Evolutionary conservation across 306 rosid species (phyloP).

Genomic region (Biancaea sappan): DNA sequence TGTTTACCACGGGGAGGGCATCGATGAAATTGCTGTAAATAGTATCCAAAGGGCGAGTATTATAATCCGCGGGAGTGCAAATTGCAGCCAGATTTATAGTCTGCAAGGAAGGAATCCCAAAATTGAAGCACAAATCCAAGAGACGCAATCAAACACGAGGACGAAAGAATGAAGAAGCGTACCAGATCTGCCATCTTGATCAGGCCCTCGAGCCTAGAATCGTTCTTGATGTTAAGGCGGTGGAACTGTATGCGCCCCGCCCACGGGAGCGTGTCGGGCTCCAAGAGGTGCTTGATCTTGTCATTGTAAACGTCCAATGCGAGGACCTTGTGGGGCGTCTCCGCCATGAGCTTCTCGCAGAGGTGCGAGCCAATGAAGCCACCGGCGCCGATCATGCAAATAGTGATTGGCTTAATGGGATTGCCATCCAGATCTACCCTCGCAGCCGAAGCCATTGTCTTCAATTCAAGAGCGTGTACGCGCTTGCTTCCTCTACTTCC

Average conservation of each 20-base stretch:
- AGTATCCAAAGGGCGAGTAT: conserved; percentile 90
- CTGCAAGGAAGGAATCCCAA: conserved; percentile 33
- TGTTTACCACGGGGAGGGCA: conserved; percentile 85
- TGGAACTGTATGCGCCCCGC: conserved; percentile 81
- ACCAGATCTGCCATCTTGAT: conserved; percentile 95
- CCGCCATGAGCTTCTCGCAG: conserved; percentile 79
- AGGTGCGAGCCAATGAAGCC: conserved; percentile 96
- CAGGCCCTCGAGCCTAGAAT: conserved; percentile 87
- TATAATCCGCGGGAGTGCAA: conserved; percentile 95
- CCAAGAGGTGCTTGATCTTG: conserved; percentile 87
- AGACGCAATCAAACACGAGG: not conserved
- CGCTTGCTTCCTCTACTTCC: not conserved
- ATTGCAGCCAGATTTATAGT: conserved; percentile 94
- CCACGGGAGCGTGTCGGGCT: conserved; percentile 70
- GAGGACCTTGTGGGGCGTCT: conserved; percentile 80
- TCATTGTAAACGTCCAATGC: conserved; percentile 87
- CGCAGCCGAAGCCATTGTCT: conserved; percentile 54
- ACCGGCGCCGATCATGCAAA: conserved; percentile 96
- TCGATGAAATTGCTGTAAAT: conserved; percentile 95
- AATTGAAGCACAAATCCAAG: not conserved
- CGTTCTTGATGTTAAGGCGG: conserved; percentile 90
- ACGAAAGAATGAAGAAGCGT: not conserved
- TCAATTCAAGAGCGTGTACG: not conserved
- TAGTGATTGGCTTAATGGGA: conserved; percentile 73
- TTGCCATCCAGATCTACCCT: conserved; percentile 83